Conservation (phyloP, 2,329 filamentous ascomycete genomes). For the Aspergillus tanneri region DNA sequence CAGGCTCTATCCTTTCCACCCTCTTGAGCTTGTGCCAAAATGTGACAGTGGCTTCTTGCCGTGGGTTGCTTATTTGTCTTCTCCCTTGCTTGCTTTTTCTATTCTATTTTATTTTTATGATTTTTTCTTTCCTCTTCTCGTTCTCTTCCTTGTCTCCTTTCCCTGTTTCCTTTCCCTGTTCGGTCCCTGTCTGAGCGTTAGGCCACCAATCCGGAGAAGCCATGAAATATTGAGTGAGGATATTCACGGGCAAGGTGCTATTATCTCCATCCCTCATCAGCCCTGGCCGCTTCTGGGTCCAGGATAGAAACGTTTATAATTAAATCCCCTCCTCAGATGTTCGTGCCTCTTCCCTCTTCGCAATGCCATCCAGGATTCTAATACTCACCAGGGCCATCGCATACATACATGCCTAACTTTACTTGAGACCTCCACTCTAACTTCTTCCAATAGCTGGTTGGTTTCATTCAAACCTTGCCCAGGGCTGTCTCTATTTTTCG, state of each 20-base stretch:
- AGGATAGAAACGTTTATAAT: conserved; percentile 18
- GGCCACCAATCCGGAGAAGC: conserved; percentile 21
- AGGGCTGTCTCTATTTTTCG: background rate
- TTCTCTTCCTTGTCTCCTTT: conserved; percentile 1
- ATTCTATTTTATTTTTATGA: too few species aligned
- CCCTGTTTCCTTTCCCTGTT: conserved; percentile 1
- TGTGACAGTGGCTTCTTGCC: conserved; percentile 11
- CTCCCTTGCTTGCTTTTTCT: conserved; percentile 24
- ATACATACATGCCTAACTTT: background rate
- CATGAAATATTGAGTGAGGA: conserved; percentile 22
- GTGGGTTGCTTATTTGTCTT: conserved; percentile 18
- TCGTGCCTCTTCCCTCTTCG: background rate
- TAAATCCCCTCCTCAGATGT: conserved; percentile 11
- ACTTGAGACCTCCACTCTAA: too few species aligned
- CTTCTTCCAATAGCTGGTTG: too few species aligned
- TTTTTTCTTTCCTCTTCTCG: conserved; percentile 2
- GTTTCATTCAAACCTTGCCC: too few species aligned
- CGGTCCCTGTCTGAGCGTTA: conserved; percentile 18
- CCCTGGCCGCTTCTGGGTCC: conserved; percentile 8
- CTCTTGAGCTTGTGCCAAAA: conserved; percentile 3
- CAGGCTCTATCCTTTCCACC: conserved; percentile 8
- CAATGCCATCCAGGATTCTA: background rate
- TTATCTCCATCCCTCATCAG: conserved; percentile 11
- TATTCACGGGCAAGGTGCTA: conserved; percentile 12
- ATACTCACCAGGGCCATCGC: background rate